Base-by-base conservation (phyloP, 2,329 filamentous ascomycete species). In the Beauveria australis region DNA sequence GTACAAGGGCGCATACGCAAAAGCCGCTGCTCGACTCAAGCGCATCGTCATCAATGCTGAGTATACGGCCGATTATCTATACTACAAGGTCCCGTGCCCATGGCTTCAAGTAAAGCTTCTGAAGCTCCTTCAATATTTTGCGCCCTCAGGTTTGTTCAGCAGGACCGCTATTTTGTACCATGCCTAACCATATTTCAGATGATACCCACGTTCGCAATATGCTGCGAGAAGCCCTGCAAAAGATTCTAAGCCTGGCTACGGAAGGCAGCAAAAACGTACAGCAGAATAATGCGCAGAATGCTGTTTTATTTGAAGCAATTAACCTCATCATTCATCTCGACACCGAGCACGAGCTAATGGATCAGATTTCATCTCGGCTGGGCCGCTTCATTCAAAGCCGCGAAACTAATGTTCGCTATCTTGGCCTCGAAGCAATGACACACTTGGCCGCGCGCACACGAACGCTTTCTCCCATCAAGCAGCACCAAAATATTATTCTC, bases 71-170 rank as follows among this genome's bases (percentile, higher is more conserved):
- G 94, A 97, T 72, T 99, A 99, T 72, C 84, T 97, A 28, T 99
- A 99, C 78, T 99, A 99, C 80, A 97, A 97, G 70, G 94, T 99
- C n/a, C 94, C 94, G 1, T 99, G 94, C 71, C 94, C 94, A 3
- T 99, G 94, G 94, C 87, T 99, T 61, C 92, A 97, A 75, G 89
- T 97, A 69, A 99, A 99, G 77, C 81, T 99, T 19, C 76, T 99
- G 66, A 86, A 92, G 64, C 76, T 99, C 63, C 80, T 99, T 65
- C 94, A 99, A 75, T 99, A 97, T 73, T 99, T 96, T 74, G 89
- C 92, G 28, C 93, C 94, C 51, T 95, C 94, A 71, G 88, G 90
- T 92, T 79, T 65, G 81, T 75, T 12, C 12, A 4, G n/a, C 33
- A 26, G 44, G 24, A n/a, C 12, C 47, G 57, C 66, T 60, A 64